phyloP scores from a whole-genome alignment of 2,329 filamentous ascomycete genomes.

The Zymoseptoria pseudotritici region DNA sequence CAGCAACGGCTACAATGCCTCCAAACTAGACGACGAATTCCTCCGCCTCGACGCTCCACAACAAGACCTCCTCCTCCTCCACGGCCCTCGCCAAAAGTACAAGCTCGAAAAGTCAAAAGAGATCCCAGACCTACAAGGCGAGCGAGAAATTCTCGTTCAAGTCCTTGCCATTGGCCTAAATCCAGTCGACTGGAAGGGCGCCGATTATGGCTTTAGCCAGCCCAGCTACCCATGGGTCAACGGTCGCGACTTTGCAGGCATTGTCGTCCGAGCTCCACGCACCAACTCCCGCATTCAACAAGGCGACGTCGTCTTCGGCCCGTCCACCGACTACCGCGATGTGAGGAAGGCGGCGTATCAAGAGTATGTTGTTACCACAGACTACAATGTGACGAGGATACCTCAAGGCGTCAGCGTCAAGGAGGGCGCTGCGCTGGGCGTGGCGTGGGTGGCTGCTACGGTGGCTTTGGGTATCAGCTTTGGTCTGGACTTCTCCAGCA shows the following conservation, averaged over 20 bases:
- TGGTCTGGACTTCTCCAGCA: slow-evolving; percentile 55
- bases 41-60: slow-evolving; percentile 26
- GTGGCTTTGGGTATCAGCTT: slow-evolving; percentile 62
- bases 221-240: slow-evolving; percentile 61
- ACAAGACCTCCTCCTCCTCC: slow-evolving; percentile 30
- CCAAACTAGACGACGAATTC: slow-evolving; percentile 22
- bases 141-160: slow-evolving; percentile 55
- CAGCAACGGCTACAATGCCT: slow-evolving; percentile 8
- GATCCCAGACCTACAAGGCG: slow-evolving; percentile 27
- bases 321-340: slow-evolving; percentile 68
- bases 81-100: slow-evolving; percentile 30
- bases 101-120: slow-evolving; percentile 24
- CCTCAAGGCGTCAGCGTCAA: slow-evolving; percentile 48
- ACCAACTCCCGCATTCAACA: slow-evolving; percentile 44
- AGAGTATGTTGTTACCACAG: slow-evolving; percentile 57
- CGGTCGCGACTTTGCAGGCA: slow-evolving; percentile 62
- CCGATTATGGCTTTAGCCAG: slow-evolving; percentile 64
- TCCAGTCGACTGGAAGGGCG: slow-evolving; percentile 66
- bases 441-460: slow-evolving; percentile 63
- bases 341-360: slow-evolving; percentile 65
- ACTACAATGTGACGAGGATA: slow-evolving; percentile 58
- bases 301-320: slow-evolving; percentile 55
- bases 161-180: slow-evolving; percentile 62
- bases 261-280: slow-evolving; percentile 45
- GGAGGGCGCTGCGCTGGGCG: slow-evolving; percentile 57